Base-by-base conservation (phyloP, 208 protist species). In the Trypanosoma rangeli region DNA sequence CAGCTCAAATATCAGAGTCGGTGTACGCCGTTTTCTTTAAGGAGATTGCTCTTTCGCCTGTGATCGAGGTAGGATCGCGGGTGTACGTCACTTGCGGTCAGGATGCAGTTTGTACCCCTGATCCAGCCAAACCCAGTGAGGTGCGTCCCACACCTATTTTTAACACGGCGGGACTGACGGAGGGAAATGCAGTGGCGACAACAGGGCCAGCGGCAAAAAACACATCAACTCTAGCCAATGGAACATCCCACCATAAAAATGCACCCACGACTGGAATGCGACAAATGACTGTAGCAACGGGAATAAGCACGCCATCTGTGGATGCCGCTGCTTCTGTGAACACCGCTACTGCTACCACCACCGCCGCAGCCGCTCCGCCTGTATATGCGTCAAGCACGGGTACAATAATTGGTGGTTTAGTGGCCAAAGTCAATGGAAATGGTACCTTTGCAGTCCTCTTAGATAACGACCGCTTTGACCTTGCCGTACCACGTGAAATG, bases 401-500 rank as follows among this genome's bases (percentile, higher is more conserved):
- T 15, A 66, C 69, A 50, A 78, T 89, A 35, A 76, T 85, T 44
- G 87, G 85, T 9, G 88, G 91, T 29, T 60, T 94, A 0, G 85
- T 91, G 62, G 91, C 83, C 15, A 85, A 84, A 12, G 85, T 94
- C 12, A 92, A 94, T 74, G 86, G 83, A 7, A 94, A 93, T 67
- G 82, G 85, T 5, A 94, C 91, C 20, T 84, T 83, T 59, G 76
- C 64, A 13, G 86, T 96, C 5, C 68, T 96, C 56, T 76, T 96
- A 35, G 91, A 96, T 69, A 89, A 96, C 77, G 85, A 94, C 77
- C 83, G 78, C 55, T 82, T 94, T 49, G 91, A 96, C 63, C 72
- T 87, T 42, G 80, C 84, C 29, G 88, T 94, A 0, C 80, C 91
- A 31, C 66, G 80, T n/a, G 73, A 87, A 15, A 82, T 81, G 74